Base-by-base conservation (phyloP, 2,329 filamentous ascomycete genomes). In the Intubia oerlemansii region DNA sequence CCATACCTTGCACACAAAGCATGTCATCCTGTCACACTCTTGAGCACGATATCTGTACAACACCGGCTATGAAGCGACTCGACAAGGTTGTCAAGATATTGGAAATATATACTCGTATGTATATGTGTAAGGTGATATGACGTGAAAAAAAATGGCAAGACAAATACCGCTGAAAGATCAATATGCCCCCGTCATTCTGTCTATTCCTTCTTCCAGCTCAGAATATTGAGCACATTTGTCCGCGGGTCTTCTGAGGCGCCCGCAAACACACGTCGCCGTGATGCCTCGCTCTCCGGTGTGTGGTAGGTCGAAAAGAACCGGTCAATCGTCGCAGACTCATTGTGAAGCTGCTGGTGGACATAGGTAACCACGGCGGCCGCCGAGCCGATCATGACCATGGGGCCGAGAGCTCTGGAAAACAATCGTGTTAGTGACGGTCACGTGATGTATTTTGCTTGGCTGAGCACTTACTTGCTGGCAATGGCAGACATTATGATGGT, bases 291-390 rank as follows among this genome's bases (percentile, higher is more conserved):
- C 34, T 48, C 35, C 5, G 47, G 36, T 7, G 44, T 50, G 38
- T 50, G 44, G 42, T 53, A 53, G 20, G 45, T 31, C 10, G 37
- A 22, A 34, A 53, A 53, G 35, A 43, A 49, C 23, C 43, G 44
- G 34, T 53, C 51, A 40, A 53, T 46, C 5, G 42, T 45, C 17
- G 37, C 36, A 5, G 49, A 50, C 30, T 48, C 44, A 17, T 31
- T 39, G 23, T 34, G 30, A 24, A 53, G 43, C 27, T 52, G 49
- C 10, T 33, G 38, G 29, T 38, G 37, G 29, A 53, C 42, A 34
- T 48, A 52, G 33, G 38, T 32, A n/a, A 32, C 47, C 16, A 52
- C 35, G 11, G 39, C 38, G 12, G 43, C 34, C 10, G 39, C 34
- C 14, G 31, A 29, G 19, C 35, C 37, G 22, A 34, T 17, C 11